Percentiles rank a stretch among this genome's conserved stretches.
Evolutionary conservation across 306 rosid genomes (phyloP).

Genomic region (Purshia tridentata): DNA sequence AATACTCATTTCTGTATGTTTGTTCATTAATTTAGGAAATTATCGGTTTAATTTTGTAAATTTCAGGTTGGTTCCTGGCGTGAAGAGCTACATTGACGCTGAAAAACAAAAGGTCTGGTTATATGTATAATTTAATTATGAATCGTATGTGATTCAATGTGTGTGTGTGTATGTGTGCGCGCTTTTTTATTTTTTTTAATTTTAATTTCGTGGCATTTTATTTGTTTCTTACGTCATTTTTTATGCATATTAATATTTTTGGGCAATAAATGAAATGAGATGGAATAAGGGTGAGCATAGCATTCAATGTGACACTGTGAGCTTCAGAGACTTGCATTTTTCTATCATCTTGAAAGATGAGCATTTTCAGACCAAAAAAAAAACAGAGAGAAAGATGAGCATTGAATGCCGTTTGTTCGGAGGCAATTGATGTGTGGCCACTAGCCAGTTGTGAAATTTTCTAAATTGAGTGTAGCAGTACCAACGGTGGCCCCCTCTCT

Average conservation of each 20-base stretch:
- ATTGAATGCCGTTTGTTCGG: conserved; percentile 18
- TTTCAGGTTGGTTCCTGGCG: conserved; percentile 49
- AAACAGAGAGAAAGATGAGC: not conserved
- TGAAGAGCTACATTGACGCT: conserved; percentile 46
- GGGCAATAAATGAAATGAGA: conserved; percentile 10
- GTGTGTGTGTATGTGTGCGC: not conserved
- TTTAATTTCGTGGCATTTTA: not conserved
- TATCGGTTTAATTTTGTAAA: not conserved
- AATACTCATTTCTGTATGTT: not conserved
- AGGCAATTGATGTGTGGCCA: not conserved
- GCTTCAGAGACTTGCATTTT: not conserved
- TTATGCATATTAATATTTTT: not conserved
- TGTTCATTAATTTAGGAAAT: not conserved
- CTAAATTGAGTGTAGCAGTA: not conserved
- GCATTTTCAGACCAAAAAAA: not conserved
- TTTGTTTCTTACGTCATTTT: not conserved
- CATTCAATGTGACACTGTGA: not conserved
- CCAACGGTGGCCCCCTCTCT: not conserved
- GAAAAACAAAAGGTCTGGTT: conserved; percentile 51
- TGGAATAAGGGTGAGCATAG: not conserved
- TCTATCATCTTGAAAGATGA: not conserved
- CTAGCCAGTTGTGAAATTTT: not conserved
- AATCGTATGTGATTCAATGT: not conserved
- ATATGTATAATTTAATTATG: not conserved
- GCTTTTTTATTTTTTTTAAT: not conserved